These are phyloP conservation scores for Monosporascus sp. DNA, from an alignment of 2,329 filamentous ascomycete species.

Conservation along the genomic window DNA sequence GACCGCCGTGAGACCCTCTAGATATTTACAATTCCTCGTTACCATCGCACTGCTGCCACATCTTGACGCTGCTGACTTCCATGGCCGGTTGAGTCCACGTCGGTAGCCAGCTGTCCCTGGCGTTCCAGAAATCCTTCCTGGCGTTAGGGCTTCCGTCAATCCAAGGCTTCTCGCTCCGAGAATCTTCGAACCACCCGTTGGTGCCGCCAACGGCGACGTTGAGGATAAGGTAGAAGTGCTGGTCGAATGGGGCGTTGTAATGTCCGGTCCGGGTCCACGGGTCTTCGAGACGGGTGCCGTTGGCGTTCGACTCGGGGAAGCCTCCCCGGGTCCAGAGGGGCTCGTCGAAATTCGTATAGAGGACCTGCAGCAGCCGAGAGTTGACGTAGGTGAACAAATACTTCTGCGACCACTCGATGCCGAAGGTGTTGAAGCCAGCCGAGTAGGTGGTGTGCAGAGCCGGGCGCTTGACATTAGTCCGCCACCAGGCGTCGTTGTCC, in stretches of 20 bases:
- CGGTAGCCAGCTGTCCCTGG: slow-evolving; percentile 58
- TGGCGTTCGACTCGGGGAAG: slow-evolving; percentile 59
- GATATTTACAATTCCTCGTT: slow-evolving; percentile 42
- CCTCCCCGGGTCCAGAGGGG: slow-evolving; percentile 64
- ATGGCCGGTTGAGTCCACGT: slow-evolving; percentile 68
- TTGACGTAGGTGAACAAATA: slow-evolving; percentile 86
- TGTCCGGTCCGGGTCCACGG: slow-evolving; percentile 59
- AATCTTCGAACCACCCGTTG: slow-evolving; percentile 81
- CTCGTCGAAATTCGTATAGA: slow-evolving; percentile 69
- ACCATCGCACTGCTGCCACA: slow-evolving; percentile 65
- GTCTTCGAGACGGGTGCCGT: slow-evolving; percentile 60
- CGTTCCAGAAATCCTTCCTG: slow-evolving; percentile 71
- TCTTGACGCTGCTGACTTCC: slow-evolving; percentile 64
- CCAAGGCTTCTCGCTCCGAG: slow-evolving; percentile 71
- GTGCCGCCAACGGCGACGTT: slow-evolving; percentile 72
- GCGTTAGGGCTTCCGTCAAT: slow-evolving; percentile 62
- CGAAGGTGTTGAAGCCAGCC: slow-evolving; percentile 67
- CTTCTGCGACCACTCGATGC: slow-evolving; percentile 81
- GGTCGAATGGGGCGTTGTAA: slow-evolving; percentile 66
- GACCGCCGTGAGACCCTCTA: background rate
- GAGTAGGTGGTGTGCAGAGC: slow-evolving; percentile 72
- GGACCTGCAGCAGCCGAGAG: slow-evolving; percentile 70
- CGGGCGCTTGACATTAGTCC: slow-evolving; percentile 70
- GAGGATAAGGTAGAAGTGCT: slow-evolving; percentile 70
- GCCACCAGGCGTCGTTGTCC: slow-evolving; percentile 75